phyloP scores from a whole-genome alignment of 805 yeast species.

The Lipomyces chichibuensis region DNA sequence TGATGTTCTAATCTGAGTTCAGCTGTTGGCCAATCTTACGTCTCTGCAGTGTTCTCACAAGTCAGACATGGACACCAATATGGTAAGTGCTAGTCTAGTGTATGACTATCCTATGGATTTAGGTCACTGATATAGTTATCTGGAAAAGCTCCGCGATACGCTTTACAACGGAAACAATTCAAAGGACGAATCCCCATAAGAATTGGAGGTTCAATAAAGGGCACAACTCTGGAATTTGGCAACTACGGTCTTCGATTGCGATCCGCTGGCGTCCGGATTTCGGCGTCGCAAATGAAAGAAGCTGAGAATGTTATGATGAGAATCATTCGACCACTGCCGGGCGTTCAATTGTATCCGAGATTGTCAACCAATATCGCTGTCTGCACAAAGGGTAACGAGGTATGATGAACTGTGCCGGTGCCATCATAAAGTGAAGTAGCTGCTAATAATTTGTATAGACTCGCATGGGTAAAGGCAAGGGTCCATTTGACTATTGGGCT shows the following conservation, averaged over 20 bases:
- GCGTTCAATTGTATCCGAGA: constrained; percentile 77
- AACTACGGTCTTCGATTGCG: constrained; percentile 82
- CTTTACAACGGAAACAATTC: constrained; percentile 67
- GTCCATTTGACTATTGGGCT: constrained; percentile 97
- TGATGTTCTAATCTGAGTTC: background rate
- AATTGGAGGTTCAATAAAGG: constrained; percentile 90
- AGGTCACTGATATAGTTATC: background rate
- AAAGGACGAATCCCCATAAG: constrained; percentile 95
- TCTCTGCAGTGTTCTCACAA: constrained; percentile 12
- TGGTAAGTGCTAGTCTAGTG: constrained; percentile 46
- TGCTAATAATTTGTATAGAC: constrained; percentile 48
- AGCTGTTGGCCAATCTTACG: background rate
- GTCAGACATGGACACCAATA: constrained; percentile 41
- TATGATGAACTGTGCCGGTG: constrained; percentile 3
- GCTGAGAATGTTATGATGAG: constrained; percentile 87
- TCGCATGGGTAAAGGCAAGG: constrained; percentile 99
- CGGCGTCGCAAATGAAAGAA: constrained; percentile 86
- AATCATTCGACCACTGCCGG: constrained; percentile 69
- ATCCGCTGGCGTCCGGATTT: constrained; percentile 82
- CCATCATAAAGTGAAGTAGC: background rate
- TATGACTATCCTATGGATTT: background rate
- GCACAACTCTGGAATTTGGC: constrained; percentile 81
- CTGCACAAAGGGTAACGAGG: constrained; percentile 92
- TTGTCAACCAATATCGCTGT: constrained; percentile 84
- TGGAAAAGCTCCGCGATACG: constrained; percentile 1